Evolutionary conservation across 805 yeast species (phyloP), one percentile per base, ranked within the genome.

Genomic region (Wilhelminamyces savonicus): DNA sequence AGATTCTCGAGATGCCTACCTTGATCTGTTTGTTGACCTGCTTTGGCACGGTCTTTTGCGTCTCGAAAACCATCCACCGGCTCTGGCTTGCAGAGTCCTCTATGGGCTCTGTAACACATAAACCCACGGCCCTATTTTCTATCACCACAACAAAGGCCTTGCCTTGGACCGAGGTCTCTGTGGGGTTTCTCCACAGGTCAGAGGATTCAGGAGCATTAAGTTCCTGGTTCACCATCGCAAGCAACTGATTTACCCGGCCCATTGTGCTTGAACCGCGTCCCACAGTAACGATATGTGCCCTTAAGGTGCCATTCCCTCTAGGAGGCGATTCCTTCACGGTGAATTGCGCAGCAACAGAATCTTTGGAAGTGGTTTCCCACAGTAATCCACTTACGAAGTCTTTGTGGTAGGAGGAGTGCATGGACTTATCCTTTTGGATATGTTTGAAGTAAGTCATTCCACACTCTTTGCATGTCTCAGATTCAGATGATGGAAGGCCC

Each of bases 21-120:
- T 41, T 47, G 3, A 60, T 37, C 11, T 59, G 47, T 0, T 40
- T 41, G 17, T 76, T 58, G 3, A 45, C 41, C 29, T 64, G 71
- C 5, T 60, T 48, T 3, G 74, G 74, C 0, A 79, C 79, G 0
- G 62, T 33, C 7, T 69, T 49, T 23, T 76, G 78, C 3, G 72
- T 65, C 3, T 66, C 69, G 30, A 62, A 49, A 0, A 76, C 54
- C 74, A 78, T 72, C 88, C 88, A 80, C 21, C 69, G 52, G 0
- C 80, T 73, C 23, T 59, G 56, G 4, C 22, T 34, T 8, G 28
- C 42, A 3, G 20, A 31, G 14, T 52, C 43, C 0, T 17, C 12
- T 1, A 65, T 53, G 19, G 62, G 54, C 28, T 78, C 83, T 2
- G 76, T 64, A 2, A 77, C 67, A 7, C 77, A 61, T 2, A 78